phyloP scores from a whole-genome alignment of 1,284 basidiomycete species.

The Xanthoconium separans region DNA sequence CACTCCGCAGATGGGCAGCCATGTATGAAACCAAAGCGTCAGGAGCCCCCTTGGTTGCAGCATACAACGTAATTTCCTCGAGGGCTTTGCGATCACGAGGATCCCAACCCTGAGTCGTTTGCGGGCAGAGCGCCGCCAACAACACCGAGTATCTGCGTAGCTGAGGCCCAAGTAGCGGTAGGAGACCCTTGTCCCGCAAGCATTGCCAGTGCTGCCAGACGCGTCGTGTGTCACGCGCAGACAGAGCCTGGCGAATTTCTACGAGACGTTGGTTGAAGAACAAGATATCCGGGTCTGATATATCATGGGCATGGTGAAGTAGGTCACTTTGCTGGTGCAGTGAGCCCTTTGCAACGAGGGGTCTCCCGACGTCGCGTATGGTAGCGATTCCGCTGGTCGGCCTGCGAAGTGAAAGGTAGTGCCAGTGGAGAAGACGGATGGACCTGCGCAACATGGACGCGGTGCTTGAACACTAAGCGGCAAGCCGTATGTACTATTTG shows the following conservation, averaged over 20 bases:
- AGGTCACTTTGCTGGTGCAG: conserved; percentile 7
- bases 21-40: conserved; percentile 52
- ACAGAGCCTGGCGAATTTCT: conserved; percentile 38
- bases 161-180: conserved; percentile 45
- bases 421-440: conserved; percentile 21
- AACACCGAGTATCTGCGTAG: conserved; percentile 39
- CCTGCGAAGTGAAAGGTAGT: conserved; percentile 33
- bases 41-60: conserved; percentile 41
- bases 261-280: conserved; percentile 37
- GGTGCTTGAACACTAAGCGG: background rate
- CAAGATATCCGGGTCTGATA: conserved; percentile 33
- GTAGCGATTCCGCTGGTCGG: conserved; percentile 16
- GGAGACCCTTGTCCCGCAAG: conserved; percentile 43
- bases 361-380: conserved; percentile 1
- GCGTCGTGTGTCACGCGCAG: conserved; percentile 32
- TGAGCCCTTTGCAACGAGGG: background rate
- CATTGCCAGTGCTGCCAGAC: conserved; percentile 43
- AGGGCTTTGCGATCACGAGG: conserved; percentile 32
- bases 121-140: conserved; percentile 34
- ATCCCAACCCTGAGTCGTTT: conserved; percentile 22
- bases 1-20: conserved; percentile 42
- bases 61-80: conserved; percentile 50
- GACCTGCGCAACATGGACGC: conserved; percentile 38
- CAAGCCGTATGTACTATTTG: conserved; percentile 5
- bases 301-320: conserved; percentile 11